Evolutionary conservation across 2,329 filamentous ascomycete species (phyloP), one percentile per base, ranked within the genome.

Genomic region (Scytalidium lignicola): DNA sequence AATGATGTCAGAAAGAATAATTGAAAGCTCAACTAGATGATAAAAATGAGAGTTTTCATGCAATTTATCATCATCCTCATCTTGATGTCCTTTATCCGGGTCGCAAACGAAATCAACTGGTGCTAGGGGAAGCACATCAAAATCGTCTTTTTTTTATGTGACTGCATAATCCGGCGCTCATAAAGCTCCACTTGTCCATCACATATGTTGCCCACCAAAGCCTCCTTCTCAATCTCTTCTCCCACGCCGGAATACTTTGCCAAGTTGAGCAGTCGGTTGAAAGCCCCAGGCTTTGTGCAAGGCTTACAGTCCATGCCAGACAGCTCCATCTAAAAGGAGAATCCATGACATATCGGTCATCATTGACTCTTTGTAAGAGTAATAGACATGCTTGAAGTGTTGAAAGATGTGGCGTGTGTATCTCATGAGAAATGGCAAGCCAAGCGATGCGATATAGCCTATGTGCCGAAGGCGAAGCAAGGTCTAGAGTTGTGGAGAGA

Each of bases 131-230:
- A 60, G 52, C 13, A 67, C 64, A 28, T 66, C 63, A 23, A 55
- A 60, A 44, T 65, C 62, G 15, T 64, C 62, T 8, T 21, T 42
- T n/a, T 18, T 54, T 57, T 32, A 67, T 59, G 41, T 66, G 64
- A 43, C 58, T 62, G 3, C 64, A 64, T 62, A 64, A 65, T 2
- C 65, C 65, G 6, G 63, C 61, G 5, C 61, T 59, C 12, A 67
- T 51, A 10, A 63, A 61, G 1, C 64, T 58, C 65, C 64, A 67
- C 47, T 66, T 66, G 28, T 67, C 65, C 58, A 63, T 63, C 3
- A 65, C 57, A 48, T 61, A 63, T 12, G 63, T 53, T 2, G 57
- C 58, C 45, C 61, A 63, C 63, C 64, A 67, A 1, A 67, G 51
- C 8, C 65, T 57, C 50, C 64, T 64, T 10, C 65, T 55, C 1